Base-by-base conservation (phyloP, 805 yeast species). In the Teunomyces pallodes region DNA sequence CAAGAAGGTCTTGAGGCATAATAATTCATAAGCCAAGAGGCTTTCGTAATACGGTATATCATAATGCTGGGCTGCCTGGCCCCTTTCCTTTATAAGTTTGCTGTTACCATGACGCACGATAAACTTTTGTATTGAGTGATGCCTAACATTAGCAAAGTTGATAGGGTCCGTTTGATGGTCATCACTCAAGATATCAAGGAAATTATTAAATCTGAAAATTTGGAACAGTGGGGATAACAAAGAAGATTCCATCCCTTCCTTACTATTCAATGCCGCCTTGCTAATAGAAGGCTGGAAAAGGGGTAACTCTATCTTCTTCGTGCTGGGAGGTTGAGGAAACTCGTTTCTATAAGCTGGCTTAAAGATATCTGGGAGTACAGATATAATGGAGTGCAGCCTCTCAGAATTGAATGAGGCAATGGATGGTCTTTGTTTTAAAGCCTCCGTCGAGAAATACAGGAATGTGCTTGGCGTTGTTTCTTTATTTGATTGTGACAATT, bases 141-240 rank as follows among this genome's bases (percentile, higher is more conserved):
- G 64, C 9, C 75, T 49, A 13, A 66, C 61, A 30, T 55, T 60
- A 6, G 75, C 70, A 56, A 72, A 72, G 45, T 64, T 71, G 9
- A 70, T 59, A 0, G 77, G 70, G 51, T 73, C 77, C 40, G 60
- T 59, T 9, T 51, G 50, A 36, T 65, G 75, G 39, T 66, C 69
- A 9, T 59, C 67, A 14, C 59, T 42, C 8, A 72, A 35, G 8
- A 64, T 56, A 12, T 64, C 66, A 16, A 72, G 58, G 47, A 66
- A 72, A 38, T 56, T 60, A 43, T 62, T 58, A 47, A 56, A 73
- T n/a, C 72, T 47, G 46, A 63, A 58, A 1, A 59, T 47, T 45
- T 66, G 68, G 45, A 65, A 66, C 3, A 54, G 46, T 1, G 74
- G 74, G 5, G 66, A 54, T 10, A 51, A 49, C 12, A 72, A 54